A percentile compares a stretch with the other conserved stretches of the same genome.
Conservation (phyloP, 495 filamentous ascomycete species). For the Daldinia loculata region DNA sequence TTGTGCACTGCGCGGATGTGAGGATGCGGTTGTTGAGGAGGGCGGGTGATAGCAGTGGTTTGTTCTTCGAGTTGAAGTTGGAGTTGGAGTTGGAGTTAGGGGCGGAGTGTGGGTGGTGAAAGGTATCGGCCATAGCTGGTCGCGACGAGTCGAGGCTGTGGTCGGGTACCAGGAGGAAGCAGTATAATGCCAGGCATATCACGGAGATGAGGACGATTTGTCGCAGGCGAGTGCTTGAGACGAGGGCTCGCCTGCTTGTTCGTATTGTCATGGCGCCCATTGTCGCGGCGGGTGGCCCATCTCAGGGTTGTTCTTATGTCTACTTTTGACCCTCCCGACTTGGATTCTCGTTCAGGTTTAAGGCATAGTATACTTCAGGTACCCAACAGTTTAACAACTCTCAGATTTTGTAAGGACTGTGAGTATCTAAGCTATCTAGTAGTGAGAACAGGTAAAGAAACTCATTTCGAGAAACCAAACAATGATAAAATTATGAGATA, state of each 20-base stretch:
- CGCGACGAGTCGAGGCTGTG: constrained; percentile 39
- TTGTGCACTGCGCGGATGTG: constrained; percentile 51
- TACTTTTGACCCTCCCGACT: neutral
- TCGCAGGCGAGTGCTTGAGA: constrained; percentile 44
- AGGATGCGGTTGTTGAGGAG: constrained; percentile 53
- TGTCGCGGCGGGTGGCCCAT: constrained; percentile 1
- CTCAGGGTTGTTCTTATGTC: constrained; percentile 3
- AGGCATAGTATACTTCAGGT: neutral
- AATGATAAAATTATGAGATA: neutral
- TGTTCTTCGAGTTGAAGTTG: neutral
- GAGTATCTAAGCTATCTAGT: neutral
- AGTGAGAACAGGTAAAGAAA: neutral
- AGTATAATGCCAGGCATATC: constrained; percentile 48
- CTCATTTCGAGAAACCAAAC: no score
- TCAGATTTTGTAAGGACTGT: neutral
- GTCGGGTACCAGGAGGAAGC: constrained; percentile 47
- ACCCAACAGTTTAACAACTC: neutral
- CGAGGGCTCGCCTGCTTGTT: constrained; percentile 9
- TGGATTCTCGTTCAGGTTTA: neutral
- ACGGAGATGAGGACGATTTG: constrained; percentile 45
- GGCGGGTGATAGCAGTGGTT: constrained; percentile 29
- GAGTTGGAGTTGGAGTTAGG: neutral
- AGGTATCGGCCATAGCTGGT: constrained; percentile 27
- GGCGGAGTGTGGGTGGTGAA: constrained; percentile 10
- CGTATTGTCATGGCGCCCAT: constrained; percentile 28